A percentile compares a stretch with the other conserved stretches of the same genome.
These are phyloP conservation scores for Barnettozyma hawaiiensis DNA, from an alignment of 1,139 yeast genomes.

Conservation along the genomic window DNA sequence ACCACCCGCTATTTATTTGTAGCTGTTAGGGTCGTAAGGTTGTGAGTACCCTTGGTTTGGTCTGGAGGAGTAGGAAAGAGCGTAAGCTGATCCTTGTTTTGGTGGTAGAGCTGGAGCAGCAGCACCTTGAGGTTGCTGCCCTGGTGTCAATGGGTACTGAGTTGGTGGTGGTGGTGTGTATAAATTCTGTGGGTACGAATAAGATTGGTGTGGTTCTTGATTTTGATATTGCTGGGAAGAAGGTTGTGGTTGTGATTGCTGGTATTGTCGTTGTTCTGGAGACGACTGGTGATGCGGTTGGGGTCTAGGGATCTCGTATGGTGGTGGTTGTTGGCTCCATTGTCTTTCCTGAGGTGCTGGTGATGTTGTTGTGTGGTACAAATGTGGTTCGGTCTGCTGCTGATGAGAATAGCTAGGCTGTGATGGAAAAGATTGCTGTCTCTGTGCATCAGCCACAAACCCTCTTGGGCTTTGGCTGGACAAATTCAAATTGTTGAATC, in stretches of 20 bases:
- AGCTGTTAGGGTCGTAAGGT: conserved; percentile 20
- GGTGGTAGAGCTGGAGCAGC: conserved; percentile 10
- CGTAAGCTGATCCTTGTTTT: conserved; percentile 5
- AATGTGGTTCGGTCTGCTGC: conserved; percentile 8
- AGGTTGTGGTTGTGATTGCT: conserved; percentile 4
- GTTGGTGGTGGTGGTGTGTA: neutral
- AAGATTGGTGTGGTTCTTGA: conserved; percentile 1
- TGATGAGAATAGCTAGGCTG: conserved; percentile 4
- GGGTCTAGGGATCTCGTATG: conserved; percentile 7
- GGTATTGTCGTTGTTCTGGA: conserved; percentile 5
- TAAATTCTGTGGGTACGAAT: neutral
- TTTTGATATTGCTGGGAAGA: conserved; percentile 1
- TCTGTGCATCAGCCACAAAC: conserved; percentile 9
- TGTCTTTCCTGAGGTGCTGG: conserved; percentile 9
- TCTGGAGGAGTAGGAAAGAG: conserved; percentile 9
- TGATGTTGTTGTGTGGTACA: conserved; percentile 5
- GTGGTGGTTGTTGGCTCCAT: conserved; percentile 10
- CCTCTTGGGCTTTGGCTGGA: conserved; percentile 16
- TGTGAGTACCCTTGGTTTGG: conserved; percentile 12
- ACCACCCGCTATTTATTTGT: conserved; percentile 4
- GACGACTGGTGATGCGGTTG: conserved; percentile 8
- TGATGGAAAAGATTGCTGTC: conserved; percentile 11
- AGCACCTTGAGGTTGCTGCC: neutral
- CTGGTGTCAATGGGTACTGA: neutral
- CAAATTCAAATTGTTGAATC: conserved; percentile 15